A percentile compares a stretch with the other conserved stretches of the same genome.
Evolutionary conservation across 495 filamentous ascomycete genomes (phyloP).

Genomic region (Geoglossum glabrum): DNA sequence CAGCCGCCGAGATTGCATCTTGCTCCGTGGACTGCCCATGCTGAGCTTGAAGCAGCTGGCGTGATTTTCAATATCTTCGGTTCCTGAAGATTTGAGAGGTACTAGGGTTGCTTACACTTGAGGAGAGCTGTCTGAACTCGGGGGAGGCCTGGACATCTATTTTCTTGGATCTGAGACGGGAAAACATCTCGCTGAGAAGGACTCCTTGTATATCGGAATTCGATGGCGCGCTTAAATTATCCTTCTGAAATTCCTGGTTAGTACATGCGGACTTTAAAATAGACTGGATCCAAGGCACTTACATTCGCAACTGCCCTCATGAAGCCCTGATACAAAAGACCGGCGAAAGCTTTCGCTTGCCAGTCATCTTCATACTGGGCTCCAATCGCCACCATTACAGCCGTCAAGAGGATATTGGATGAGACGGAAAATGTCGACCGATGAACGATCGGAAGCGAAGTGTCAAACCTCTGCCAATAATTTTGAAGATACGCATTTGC

Average conservation of each 20-base stretch:
- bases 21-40: neutral
- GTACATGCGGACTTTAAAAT: neutral
- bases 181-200: neutral
- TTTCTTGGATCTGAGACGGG: neutral
- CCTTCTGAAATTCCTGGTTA: neutral
- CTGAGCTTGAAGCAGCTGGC: neutral
- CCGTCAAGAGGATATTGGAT: neutral
- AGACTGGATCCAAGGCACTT: neutral
- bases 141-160: neutral
- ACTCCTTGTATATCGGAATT: neutral
- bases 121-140: neutral
- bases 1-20: neutral
- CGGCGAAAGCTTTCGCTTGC: neutral
- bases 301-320: neutral
- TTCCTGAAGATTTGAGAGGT: neutral
- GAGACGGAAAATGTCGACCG: conserved; percentile 2
- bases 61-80: neutral
- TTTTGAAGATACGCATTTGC: neutral
- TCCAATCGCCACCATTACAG: conserved; percentile 1
- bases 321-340: neutral
- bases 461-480: conserved; percentile 3
- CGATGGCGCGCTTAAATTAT: neutral
- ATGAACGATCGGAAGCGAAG: conserved; percentile 2
- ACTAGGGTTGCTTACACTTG: neutral
- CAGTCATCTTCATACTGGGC: neutral